Evolutionary conservation across 2,329 filamentous ascomycete genomes (phyloP), one percentile per base, ranked within the genome.

Genomic region (Drechslerella coelobrocha): DNA sequence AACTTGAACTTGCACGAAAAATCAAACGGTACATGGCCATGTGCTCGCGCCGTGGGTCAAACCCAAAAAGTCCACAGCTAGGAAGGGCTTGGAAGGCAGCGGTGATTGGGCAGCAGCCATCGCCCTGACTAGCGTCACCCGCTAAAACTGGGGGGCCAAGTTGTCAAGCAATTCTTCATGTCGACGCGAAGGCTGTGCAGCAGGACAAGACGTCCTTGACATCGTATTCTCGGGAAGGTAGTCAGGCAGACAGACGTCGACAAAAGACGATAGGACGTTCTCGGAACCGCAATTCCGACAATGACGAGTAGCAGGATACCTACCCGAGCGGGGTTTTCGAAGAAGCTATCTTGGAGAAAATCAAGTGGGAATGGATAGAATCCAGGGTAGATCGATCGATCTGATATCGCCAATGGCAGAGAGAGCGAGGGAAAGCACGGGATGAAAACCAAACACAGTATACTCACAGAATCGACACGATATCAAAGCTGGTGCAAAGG

Each of bases 151-250:
- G 45, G 52, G 43, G 24, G 17, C 34, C 19, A 17, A 31, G 45
- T 52, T 54, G 43, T 61, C 56, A 55, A 41, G 31, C 1, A 23
- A 23, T 23, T 52, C 41, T 55, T 61, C 27, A 57, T 62, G 45
- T 69, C 55, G 52, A 61, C 24, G 59, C 34, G 54, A 45, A 59
- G 65, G 65, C 65, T 69, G 65, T 69, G 65, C 65, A 69, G 29
- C 29, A 69, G 52, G 50, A 69, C 51, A 69, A 62, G 52, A 57
- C 52, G 24, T 57, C 29, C 41, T 51, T 2, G 27, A 37, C 47
- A n/a, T 48, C 43, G 17, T 21, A 14, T 4, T 48, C 43, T 17
- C 6, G 10, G 29, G 51, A 37, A 19, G 34, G 21, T 55, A 8
- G 6, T 17, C 14, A 52, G 19, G 19, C 8, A 39, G 31, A 41